These are phyloP conservation scores for Amphibolis antarctica DNA, from an alignment of 106 monocot species.

Conservation along the genomic window DNA sequence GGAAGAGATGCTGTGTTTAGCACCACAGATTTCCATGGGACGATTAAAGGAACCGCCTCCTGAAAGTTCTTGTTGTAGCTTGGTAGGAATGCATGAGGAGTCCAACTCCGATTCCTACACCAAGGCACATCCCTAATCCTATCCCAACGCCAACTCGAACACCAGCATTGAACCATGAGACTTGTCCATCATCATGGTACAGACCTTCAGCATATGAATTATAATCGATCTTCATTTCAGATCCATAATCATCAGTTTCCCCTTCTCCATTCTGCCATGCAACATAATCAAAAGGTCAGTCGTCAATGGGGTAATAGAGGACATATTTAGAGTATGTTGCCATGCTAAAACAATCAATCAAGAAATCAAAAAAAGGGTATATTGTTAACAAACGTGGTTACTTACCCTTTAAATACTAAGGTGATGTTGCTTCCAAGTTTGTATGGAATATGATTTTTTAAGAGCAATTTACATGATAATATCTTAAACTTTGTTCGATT, in stretches of 20 bases:
- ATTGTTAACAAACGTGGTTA: background rate
- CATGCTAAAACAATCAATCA: background rate
- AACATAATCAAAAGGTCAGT: background rate
- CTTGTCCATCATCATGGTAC: constrained; percentile 39
- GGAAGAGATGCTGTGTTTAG: background rate
- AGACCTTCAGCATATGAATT: background rate
- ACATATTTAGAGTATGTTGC: too few species aligned
- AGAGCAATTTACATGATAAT: too few species aligned
- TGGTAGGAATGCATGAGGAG: constrained; percentile 38
- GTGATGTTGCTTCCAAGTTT: too few species aligned
- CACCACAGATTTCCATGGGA: background rate
- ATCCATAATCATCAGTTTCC: constrained; percentile 5
- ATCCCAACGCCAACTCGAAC: constrained; percentile 69
- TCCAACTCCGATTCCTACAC: constrained; percentile 51
- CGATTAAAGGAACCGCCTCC: constrained; percentile 29
- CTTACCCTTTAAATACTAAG: too few species aligned
- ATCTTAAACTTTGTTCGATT: too few species aligned
- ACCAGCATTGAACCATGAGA: constrained; percentile 68
- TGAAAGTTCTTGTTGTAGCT: constrained; percentile 33
- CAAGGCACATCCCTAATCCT: constrained; percentile 47
- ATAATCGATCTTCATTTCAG: constrained; percentile 7
- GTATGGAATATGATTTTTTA: too few species aligned
- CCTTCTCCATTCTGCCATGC: constrained; percentile 5
- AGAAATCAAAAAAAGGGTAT: background rate
- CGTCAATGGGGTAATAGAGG: too few species aligned